Percentiles rank a stretch among this genome's conserved stretches.
These are phyloP conservation scores for Hypseocharis bilobata DNA, from an alignment of 441 rosid species.

Conservation along the genomic window DNA sequence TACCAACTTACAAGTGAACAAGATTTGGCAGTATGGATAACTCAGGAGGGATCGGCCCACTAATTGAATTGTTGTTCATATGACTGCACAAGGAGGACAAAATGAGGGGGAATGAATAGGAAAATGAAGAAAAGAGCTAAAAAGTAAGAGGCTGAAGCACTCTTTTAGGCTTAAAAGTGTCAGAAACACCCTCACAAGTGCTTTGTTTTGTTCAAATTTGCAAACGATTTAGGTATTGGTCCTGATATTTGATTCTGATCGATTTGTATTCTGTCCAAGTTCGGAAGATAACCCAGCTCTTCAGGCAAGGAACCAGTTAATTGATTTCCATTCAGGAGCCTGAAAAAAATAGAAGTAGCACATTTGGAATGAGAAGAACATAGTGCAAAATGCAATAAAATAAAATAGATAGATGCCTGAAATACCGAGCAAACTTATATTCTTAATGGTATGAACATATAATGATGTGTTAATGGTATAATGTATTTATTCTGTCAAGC, in stretches of 20 bases:
- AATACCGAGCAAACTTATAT: background rate
- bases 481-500: background rate
- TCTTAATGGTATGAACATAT: background rate
- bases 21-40: slow-evolving; percentile 64
- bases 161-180: slow-evolving; percentile 10
- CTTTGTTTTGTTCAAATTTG: slow-evolving; percentile 61
- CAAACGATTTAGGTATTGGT: slow-evolving; percentile 67
- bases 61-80: slow-evolving; percentile 93
- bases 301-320: slow-evolving; percentile 68
- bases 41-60: slow-evolving; percentile 84
- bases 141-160: background rate
- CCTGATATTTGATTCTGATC: slow-evolving; percentile 86
- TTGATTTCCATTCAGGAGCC: slow-evolving; percentile 82
- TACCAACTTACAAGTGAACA: slow-evolving; percentile 79
- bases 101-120: slow-evolving; percentile 18
- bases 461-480: background rate
- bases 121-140: slow-evolving; percentile 4
- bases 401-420: background rate
- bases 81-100: slow-evolving; percentile 50
- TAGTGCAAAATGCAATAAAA: background rate
- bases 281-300: slow-evolving; percentile 79
- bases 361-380: slow-evolving; percentile 14
- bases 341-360: slow-evolving; percentile 30
- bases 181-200: slow-evolving; percentile 66
- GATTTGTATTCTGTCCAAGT: slow-evolving; percentile 81